Base-by-base conservation (phyloP, 306 rosid genomes). In the Prinsepia uniflora region DNA sequence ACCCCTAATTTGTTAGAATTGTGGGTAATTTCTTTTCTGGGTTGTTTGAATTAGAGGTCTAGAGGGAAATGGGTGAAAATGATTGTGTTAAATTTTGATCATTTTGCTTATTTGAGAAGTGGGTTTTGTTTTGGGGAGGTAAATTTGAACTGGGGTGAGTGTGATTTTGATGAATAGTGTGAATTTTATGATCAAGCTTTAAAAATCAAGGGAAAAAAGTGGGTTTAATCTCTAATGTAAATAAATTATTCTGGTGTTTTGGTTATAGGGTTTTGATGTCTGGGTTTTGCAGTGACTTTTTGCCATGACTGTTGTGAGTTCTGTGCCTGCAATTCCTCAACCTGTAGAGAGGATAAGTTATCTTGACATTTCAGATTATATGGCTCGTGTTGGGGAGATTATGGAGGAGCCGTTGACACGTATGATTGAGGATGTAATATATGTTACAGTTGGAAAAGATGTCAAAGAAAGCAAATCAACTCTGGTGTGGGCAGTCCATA, bases 401-500 rank as follows among this genome's bases (percentile, higher is more conserved):
- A 77, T 63, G 15, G 81, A 81, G 68, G 90, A 75, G 70, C 79
- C 86, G 24, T 68, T 49, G 64, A 67, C 76, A 65, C 34, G 22
- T 20, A 76, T 65, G 72, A 74, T 57, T 13, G 76, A 80, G 58
- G 88, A 87, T 47, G 73, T 72, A 60, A 52, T 94, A 52, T 78
- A 78, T 70, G 99, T 91, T 56, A 90, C 97, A 19, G 91, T 91
- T 15, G 86, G 87, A 48, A 83, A 83, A 73, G 79, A 86, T 55
- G 75, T 89, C 72, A 94, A 90, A 70, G 89, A 86, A 20, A 75
- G 92, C 86, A 83, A 78, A 66, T 62, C 71, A 45, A 83, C 72
- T 75, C 68, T 94, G 74, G 52, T 78, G 40, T 90, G 96, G 96
- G 94, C 91, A 0, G 70, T 86, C 24, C 93, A 84, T 43, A 84